phyloP scores from a whole-genome alignment of 352 stramenopile genomes.

The Phytophthora agathidicida region DNA sequence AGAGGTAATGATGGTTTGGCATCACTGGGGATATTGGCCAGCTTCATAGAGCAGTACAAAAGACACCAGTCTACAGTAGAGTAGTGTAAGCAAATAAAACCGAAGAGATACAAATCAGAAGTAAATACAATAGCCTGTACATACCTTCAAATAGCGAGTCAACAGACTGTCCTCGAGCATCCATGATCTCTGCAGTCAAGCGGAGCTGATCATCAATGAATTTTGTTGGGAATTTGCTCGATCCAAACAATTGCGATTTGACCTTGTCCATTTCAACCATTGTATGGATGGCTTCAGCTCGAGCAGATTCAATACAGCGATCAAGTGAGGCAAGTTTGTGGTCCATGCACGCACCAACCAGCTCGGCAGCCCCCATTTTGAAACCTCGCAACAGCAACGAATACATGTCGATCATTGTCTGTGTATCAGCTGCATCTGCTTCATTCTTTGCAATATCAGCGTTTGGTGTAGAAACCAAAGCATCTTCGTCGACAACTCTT shows the following conservation, averaged over 20 bases:
- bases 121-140: neutral
- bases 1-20: conserved; percentile 25
- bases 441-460: conserved; percentile 6
- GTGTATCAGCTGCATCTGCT: conserved; percentile 28
- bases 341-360: conserved; percentile 26
- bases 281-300: conserved; percentile 16
- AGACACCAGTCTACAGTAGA: conserved; percentile 60
- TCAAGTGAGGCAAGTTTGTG: conserved; percentile 17
- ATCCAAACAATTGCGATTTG: conserved; percentile 21
- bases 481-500: conserved; percentile 67
- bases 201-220: conserved; percentile 51
- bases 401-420: conserved; percentile 37
- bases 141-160: conserved; percentile 26
- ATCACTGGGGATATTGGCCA: conserved; percentile 44
- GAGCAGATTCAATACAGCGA: conserved; percentile 27
- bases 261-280: conserved; percentile 27
- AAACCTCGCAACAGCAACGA: conserved; percentile 50
- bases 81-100: neutral
- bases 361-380: conserved; percentile 14
- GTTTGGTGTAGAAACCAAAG: conserved; percentile 45
- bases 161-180: conserved; percentile 43
- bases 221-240: conserved; percentile 15
- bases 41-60: conserved; percentile 54
- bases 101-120: neutral
- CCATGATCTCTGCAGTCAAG: conserved; percentile 46